These are phyloP conservation scores for Globisporangium canariense DNA, from an alignment of 352 stramenopile species.

Conservation along the genomic window DNA sequence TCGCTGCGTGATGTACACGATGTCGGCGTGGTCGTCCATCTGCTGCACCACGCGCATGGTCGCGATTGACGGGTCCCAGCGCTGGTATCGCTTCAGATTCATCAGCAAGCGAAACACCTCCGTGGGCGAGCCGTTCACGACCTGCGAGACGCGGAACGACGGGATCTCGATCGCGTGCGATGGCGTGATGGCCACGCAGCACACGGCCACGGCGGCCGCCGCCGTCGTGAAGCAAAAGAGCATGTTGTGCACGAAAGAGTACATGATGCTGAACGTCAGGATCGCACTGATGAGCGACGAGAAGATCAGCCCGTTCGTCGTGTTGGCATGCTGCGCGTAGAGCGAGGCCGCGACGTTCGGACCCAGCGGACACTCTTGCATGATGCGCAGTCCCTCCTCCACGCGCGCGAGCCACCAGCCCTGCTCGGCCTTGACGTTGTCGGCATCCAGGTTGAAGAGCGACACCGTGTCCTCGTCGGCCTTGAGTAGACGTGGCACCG, in stretches of 20 bases:
- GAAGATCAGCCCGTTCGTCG: conserved; percentile 73
- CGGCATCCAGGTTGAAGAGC: conserved; percentile 84
- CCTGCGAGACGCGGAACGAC: conserved; percentile 78
- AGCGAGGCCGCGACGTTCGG: conserved; percentile 76
- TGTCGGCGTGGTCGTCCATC: conserved; percentile 87
- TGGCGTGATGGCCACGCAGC: conserved; percentile 66
- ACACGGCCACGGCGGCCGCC: conserved; percentile 59
- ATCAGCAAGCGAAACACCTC: conserved; percentile 84
- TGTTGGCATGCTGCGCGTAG: conserved; percentile 75
- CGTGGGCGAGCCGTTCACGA: conserved; percentile 79
- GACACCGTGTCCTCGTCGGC: conserved; percentile 81
- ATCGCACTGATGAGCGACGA: conserved; percentile 58
- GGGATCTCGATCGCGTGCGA: conserved; percentile 77
- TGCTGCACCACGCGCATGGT: conserved; percentile 82
- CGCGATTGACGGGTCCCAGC: conserved; percentile 76
- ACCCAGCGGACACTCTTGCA: conserved; percentile 84
- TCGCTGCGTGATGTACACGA: conserved; percentile 84
- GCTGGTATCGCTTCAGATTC: conserved; percentile 81
- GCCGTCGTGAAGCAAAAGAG: conserved; percentile 73
- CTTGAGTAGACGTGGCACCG: conserved; percentile 66
- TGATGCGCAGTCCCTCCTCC: conserved; percentile 75
- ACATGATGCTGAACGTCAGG: conserved; percentile 85
- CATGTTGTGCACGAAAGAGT: conserved; percentile 83
- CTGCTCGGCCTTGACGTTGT: conserved; percentile 81
- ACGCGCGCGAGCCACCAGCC: conserved; percentile 84